These are phyloP conservation scores for Neofusicoccum kwambonambiense DNA, from an alignment of 2,329 filamentous ascomycete species.

Conservation along the genomic window DNA sequence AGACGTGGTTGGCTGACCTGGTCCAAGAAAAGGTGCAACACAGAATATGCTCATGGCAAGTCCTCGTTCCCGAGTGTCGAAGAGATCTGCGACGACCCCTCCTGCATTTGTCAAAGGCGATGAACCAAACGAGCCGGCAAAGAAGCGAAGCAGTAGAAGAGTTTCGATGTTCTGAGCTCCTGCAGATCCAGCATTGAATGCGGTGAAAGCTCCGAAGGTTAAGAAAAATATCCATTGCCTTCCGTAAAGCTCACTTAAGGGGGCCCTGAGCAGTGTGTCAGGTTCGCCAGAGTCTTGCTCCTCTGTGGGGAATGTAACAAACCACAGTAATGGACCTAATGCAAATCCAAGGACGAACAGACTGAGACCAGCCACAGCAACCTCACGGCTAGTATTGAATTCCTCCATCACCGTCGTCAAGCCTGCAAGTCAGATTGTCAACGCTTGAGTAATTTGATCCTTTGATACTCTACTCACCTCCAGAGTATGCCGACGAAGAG, in stretches of 20 bases:
- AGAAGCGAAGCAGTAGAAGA: conserved; percentile 65
- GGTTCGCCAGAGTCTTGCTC: not conserved
- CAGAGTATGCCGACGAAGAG: too few relatives aligned
- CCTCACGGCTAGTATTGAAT: conserved; percentile 39
- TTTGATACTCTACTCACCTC: too few relatives aligned
- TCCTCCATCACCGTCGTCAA: conserved; percentile 30
- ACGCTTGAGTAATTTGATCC: too few relatives aligned
- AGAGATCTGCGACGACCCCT: conserved; percentile 65
- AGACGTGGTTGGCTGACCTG: conserved; percentile 8
- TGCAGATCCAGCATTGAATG: conserved; percentile 61
- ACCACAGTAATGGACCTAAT: conserved; percentile 40
- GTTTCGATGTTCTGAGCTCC: conserved; percentile 58
- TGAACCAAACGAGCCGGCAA: conserved; percentile 62
- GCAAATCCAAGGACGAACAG: conserved; percentile 46
- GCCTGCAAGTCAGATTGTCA: not conserved
- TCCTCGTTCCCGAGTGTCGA: conserved; percentile 57
- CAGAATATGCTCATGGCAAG: conserved; percentile 55
- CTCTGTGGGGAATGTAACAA: not conserved
- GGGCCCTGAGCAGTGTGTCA: conserved; percentile 38
- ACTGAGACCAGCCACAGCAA: conserved; percentile 42
- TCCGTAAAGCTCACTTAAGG: conserved; percentile 55
- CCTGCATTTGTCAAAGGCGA: conserved; percentile 64
- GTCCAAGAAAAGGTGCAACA: conserved; percentile 45
- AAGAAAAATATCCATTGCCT: conserved; percentile 57
- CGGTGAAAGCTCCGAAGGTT: conserved; percentile 58